Conservation (phyloP, 2,329 filamentous ascomycete species). For the Plectosphaerella plurivora region DNA sequence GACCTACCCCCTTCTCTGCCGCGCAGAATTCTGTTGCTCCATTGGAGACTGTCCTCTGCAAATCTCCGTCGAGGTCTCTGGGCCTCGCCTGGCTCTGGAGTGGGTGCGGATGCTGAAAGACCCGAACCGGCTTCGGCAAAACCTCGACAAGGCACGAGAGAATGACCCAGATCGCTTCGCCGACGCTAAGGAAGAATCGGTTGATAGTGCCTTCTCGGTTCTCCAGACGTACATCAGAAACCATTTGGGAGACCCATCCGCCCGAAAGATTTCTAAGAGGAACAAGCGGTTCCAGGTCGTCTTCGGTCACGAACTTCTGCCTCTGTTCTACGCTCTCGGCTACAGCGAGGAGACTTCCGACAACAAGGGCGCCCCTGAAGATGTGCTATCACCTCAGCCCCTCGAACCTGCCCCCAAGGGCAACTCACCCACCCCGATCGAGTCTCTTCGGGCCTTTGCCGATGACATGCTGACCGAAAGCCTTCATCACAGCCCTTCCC, state of each 20-base stretch:
- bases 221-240: slow-evolving; percentile 50
- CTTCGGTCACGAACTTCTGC: slow-evolving; percentile 45
- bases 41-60: slow-evolving; percentile 34
- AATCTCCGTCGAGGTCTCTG: slow-evolving; percentile 42
- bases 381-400: slow-evolving; percentile 27
- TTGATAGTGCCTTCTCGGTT: slow-evolving; percentile 34
- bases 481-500: neutral
- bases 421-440: slow-evolving; percentile 25
- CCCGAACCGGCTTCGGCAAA: slow-evolving; percentile 33
- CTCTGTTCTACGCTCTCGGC: slow-evolving; percentile 44
- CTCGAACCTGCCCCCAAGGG: slow-evolving; percentile 21
- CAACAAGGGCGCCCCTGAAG: slow-evolving; percentile 33
- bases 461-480: slow-evolving; percentile 43
- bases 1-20: slow-evolving; percentile 15
- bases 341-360: slow-evolving; percentile 37
- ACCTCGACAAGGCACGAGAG: slow-evolving; percentile 31
- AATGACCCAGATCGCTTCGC: slow-evolving; percentile 45
- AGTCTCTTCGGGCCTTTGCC: slow-evolving; percentile 40
- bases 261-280: slow-evolving; percentile 45
- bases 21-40: slow-evolving; percentile 33
- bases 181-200: slow-evolving; percentile 34
- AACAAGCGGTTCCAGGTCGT: slow-evolving; percentile 54
- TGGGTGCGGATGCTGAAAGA: slow-evolving; percentile 42
- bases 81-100: slow-evolving; percentile 38
- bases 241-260: slow-evolving; percentile 29